phyloP scores from a whole-genome alignment of 139 green algal species.

The Chlamydomonas applanata region DNA sequence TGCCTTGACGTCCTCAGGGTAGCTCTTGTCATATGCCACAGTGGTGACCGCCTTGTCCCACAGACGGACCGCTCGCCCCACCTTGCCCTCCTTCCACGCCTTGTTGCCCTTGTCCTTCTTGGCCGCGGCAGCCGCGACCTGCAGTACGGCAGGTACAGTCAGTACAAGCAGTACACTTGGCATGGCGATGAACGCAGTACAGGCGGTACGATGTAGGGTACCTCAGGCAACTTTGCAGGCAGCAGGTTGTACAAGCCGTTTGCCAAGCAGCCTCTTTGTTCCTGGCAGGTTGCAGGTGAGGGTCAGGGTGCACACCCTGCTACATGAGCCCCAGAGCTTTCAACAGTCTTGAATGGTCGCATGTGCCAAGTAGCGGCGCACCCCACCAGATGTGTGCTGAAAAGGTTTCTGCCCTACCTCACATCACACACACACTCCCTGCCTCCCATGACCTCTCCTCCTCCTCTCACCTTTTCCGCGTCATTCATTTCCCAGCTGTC shows the following conservation, averaged over 20 bases:
- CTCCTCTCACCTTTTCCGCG: constrained; percentile 76
- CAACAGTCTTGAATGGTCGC: too few relatives aligned
- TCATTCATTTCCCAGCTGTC: constrained; percentile 87
- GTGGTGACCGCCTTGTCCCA: constrained; percentile 50
- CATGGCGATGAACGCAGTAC: too few relatives aligned
- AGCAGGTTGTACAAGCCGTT: too few relatives aligned
- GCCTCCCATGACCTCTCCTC: background rate
- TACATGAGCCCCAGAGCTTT: too few relatives aligned
- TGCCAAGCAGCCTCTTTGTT: too few relatives aligned
- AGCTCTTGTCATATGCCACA: constrained; percentile 64
- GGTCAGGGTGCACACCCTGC: too few relatives aligned
- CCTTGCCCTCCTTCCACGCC: constrained; percentile 82
- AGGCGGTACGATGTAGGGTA: background rate
- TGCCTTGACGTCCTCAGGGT: constrained; percentile 56
- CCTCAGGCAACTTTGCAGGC: too few relatives aligned
- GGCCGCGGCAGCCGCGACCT: constrained; percentile 35
- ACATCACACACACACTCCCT: constrained; percentile 4
- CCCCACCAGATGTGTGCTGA: too few relatives aligned
- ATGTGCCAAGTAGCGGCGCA: too few relatives aligned
- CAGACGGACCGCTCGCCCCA: constrained; percentile 58
- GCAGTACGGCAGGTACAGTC: too few relatives aligned
- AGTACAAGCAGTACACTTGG: background rate
- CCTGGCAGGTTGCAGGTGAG: too few relatives aligned
- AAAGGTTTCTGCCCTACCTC: too few relatives aligned
- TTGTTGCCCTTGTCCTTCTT: constrained; percentile 90